Evolutionary conservation across 2,329 filamentous ascomycete genomes (phyloP).

Genomic region (Stagonosporopsis vannaccii): DNA sequence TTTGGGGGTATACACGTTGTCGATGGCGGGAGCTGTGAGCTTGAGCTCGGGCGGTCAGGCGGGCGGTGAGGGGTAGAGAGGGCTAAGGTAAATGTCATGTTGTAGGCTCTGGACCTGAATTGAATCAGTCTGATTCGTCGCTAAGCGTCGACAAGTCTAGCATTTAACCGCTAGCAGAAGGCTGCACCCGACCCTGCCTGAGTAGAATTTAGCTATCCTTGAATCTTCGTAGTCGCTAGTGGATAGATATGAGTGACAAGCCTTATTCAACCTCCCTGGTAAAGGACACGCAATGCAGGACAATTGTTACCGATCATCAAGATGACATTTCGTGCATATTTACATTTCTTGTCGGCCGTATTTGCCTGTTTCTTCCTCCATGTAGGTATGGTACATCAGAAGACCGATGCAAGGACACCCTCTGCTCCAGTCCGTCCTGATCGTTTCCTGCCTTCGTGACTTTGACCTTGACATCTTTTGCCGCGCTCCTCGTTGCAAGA

Average conservation of each 20-base stretch:
- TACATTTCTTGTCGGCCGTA: conserved; percentile 6
- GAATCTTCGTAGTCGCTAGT: too few species aligned
- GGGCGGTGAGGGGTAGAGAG: conserved; percentile 2
- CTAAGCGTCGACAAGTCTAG: too few species aligned
- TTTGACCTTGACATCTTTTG: neutral
- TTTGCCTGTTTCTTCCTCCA: neutral
- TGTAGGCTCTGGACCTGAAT: too few species aligned
- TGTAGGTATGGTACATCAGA: conserved; percentile 11
- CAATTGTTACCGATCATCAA: neutral
- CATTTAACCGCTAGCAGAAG: too few species aligned
- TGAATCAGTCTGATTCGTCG: too few species aligned
- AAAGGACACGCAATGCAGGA: neutral
- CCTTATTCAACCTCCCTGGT: neutral
- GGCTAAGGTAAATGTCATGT: neutral
- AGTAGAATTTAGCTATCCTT: too few species aligned
- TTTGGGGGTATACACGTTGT: neutral
- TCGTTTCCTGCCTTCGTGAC: conserved; percentile 47
- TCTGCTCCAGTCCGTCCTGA: conserved; percentile 40
- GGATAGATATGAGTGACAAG: too few species aligned
- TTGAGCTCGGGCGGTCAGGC: neutral
- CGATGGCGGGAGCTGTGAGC: neutral
- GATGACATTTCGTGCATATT: conserved; percentile 10
- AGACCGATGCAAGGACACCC: conserved; percentile 13
- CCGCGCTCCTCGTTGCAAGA: neutral
- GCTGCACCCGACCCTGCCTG: too few species aligned